phyloP scores from a whole-genome alignment of 805 yeast genomes.

The Ogataea methylovora region DNA sequence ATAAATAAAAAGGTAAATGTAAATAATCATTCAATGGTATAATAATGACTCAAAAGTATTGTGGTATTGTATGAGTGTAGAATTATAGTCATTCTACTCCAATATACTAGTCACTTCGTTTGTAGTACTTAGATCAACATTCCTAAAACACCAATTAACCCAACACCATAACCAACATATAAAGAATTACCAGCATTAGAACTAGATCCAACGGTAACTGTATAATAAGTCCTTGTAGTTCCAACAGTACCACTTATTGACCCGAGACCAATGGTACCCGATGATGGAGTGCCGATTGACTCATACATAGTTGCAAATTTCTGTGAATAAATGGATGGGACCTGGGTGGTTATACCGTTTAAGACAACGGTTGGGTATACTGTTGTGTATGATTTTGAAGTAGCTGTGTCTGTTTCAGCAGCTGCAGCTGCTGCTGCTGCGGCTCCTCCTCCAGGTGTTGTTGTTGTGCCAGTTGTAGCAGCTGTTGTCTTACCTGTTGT shows the following conservation, averaged over 20 bases:
- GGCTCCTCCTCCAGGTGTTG: constrained; percentile 1
- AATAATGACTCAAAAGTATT: too few relatives aligned
- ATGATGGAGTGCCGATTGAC: constrained; percentile 35
- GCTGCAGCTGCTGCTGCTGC: neutral
- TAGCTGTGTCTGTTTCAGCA: constrained; percentile 9
- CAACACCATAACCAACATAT: too few relatives aligned
- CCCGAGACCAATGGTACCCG: constrained; percentile 78
- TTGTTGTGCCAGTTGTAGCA: neutral
- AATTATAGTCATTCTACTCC: too few relatives aligned
- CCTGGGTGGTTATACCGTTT: constrained; percentile 33
- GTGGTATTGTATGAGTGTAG: too few relatives aligned
- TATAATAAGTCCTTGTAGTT: constrained; percentile 34
- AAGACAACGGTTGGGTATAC: constrained; percentile 22
- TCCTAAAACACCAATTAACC: too few relatives aligned
- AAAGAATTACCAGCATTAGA: too few relatives aligned
- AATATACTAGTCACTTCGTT: too few relatives aligned
- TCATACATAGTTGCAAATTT: constrained; percentile 35
- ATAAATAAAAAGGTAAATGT: too few relatives aligned
- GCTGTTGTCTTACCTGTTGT: constrained; percentile 1
- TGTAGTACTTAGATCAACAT: too few relatives aligned
- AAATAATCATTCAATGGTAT: too few relatives aligned
- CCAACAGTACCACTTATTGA: constrained; percentile 65
- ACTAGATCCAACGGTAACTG: too few relatives aligned
- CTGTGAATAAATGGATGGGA: constrained; percentile 46
- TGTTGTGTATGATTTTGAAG: constrained; percentile 21